phyloP scores from a whole-genome alignment of 106 monocot genomes.

The Platanthera zijinensis region DNA sequence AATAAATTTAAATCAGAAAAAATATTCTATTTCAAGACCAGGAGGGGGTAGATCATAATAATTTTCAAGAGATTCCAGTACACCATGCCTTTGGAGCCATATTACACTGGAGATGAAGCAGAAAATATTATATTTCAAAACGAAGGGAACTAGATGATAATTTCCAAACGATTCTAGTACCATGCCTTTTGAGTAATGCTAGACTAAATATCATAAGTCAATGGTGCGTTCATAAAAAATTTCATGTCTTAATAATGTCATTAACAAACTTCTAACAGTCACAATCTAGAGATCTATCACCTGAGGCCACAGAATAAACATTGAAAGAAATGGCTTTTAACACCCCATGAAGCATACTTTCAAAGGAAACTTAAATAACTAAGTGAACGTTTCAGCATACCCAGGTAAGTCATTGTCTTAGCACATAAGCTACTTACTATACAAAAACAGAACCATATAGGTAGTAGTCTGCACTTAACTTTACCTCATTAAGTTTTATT shows the following conservation, averaged over 20 bases:
- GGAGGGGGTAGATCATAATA: not conserved
- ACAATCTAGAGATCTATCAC: not conserved
- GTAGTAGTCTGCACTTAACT: not conserved
- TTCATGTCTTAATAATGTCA: not conserved
- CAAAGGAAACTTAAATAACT: not conserved
- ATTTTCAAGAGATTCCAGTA: not conserved
- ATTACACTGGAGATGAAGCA: not conserved
- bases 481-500: not conserved
- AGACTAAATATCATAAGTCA: not conserved
- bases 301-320: not conserved
- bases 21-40: not conserved
- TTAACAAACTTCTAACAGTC: not conserved
- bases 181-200: too few relatives aligned
- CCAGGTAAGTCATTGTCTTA: not conserved
- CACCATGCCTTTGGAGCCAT: not conserved
- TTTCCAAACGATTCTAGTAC: too few relatives aligned
- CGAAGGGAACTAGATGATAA: too few relatives aligned
- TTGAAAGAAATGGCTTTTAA: not conserved
- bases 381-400: conserved; percentile 1
- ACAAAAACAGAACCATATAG: conserved; percentile 3
- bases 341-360: conserved; percentile 1
- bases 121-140: too few relatives aligned
- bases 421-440: conserved; percentile 3
- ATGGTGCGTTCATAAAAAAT: not conserved
- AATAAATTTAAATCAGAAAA: not conserved